Conservation (phyloP, 805 yeast genomes). For the Cyberlindnera galapagoensis region DNA sequence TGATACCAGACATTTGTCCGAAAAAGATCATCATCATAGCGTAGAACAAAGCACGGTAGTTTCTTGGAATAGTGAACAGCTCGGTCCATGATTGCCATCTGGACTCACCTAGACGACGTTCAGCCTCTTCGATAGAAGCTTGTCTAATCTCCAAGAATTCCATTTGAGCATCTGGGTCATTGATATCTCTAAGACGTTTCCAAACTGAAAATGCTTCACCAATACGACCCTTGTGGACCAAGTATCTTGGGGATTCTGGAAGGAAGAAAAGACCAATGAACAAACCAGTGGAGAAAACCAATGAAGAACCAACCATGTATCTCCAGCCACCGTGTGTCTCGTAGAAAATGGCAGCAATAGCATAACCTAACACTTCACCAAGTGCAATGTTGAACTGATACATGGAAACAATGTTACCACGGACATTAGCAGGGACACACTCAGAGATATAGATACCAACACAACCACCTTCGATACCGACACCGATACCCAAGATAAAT, state of each 20-base stretch:
- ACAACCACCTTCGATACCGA: slow-evolving; percentile 62
- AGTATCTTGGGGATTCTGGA: slow-evolving; percentile 57
- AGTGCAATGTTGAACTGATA: slow-evolving; percentile 61
- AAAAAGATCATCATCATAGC: slow-evolving; percentile 51
- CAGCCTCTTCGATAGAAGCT: slow-evolving; percentile 41
- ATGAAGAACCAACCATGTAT: slow-evolving; percentile 57
- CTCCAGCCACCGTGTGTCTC: slow-evolving; percentile 57
- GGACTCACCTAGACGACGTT: slow-evolving; percentile 30
- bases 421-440: slow-evolving; percentile 47
- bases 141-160: slow-evolving; percentile 55
- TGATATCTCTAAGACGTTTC: slow-evolving; percentile 47
- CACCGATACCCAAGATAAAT: slow-evolving; percentile 54
- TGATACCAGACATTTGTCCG: slow-evolving; percentile 65
- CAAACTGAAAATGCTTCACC: slow-evolving; percentile 52
- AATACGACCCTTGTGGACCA: slow-evolving; percentile 41
- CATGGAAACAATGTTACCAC: slow-evolving; percentile 57
- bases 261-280: slow-evolving; percentile 45
- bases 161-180: slow-evolving; percentile 35
- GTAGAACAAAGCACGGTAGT: slow-evolving; percentile 54
- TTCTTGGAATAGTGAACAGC: slow-evolving; percentile 48
- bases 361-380: slow-evolving; percentile 61
- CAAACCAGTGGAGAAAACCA: slow-evolving; percentile 48
- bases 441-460: slow-evolving; percentile 60
- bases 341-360: slow-evolving; percentile 56
- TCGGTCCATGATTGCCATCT: slow-evolving; percentile 40